Percentiles rank a stretch among this genome's conserved stretches.
Conservation (phyloP, 73 alveolate genomes). For the Loxodes magnus region DNA sequence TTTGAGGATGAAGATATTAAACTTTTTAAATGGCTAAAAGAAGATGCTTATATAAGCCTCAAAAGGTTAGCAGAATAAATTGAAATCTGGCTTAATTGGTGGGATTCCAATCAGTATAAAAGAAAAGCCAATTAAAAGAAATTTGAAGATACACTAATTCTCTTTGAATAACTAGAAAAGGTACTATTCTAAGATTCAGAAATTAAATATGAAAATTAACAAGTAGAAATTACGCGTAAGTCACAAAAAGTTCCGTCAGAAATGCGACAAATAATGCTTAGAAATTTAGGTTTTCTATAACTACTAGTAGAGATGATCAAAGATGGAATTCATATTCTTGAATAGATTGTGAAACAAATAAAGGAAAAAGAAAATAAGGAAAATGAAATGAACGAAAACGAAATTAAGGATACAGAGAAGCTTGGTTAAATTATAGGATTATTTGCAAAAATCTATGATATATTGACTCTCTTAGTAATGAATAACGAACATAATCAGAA, state of each 20-base stretch:
- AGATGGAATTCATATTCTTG: constrained; percentile 11
- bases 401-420: constrained; percentile 18
- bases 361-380: no score
- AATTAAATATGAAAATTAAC: no score
- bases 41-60: no score
- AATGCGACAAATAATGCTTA: constrained; percentile 10
- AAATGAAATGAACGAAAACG: no score
- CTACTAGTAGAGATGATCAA: neutral
- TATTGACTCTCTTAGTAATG: constrained; percentile 19
- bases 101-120: neutral
- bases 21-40: no score
- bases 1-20: no score
- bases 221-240: no score
- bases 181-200: neutral
- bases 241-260: no score
- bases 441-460: constrained; percentile 12
- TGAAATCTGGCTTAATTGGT: neutral
- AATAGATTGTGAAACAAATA: neutral
- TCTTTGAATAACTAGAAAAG: neutral
- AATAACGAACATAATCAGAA: constrained; percentile 23
- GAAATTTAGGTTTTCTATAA: neutral
- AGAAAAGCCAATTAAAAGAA: neutral
- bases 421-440: constrained; percentile 10
- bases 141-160: neutral
- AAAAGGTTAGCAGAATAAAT: neutral